Evolutionary conservation across 1,139 yeast species (phyloP).

Genomic region (Pichia sp.): DNA sequence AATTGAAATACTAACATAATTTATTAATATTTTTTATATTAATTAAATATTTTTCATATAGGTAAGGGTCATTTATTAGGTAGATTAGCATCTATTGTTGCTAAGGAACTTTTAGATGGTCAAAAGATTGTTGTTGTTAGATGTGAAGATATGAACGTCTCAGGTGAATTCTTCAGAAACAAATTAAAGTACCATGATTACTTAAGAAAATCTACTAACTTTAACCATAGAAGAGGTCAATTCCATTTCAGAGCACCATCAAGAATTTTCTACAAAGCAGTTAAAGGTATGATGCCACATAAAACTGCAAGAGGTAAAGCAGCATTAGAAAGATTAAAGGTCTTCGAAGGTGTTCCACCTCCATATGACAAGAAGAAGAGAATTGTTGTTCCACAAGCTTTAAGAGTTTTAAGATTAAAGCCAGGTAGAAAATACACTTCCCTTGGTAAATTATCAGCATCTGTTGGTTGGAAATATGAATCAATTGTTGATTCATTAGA

Average conservation of each 20-base stretch:
- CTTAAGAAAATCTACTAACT: constrained; percentile 98
- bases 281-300: constrained; percentile 99
- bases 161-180: constrained; percentile 99
- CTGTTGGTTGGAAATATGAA: constrained; percentile 99
- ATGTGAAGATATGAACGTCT: constrained; percentile 96
- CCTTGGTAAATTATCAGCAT: constrained; percentile 90
- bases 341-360: constrained; percentile 99
- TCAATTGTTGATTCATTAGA: constrained; percentile 95
- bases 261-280: constrained; percentile 98
- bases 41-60: constrained; percentile 22
- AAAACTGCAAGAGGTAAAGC: constrained; percentile 99
- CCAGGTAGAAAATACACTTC: constrained; percentile 99
- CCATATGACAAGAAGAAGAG: constrained; percentile 99
- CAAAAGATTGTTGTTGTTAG: constrained; percentile 97
- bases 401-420: constrained; percentile 98
- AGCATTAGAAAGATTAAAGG: constrained; percentile 99
- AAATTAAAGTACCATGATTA: constrained; percentile 99
- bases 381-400: constrained; percentile 99
- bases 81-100: constrained; percentile 98
- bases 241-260: constrained; percentile 99
- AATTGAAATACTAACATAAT: constrained; percentile 10
- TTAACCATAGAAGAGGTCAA: constrained; percentile 98
- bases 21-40: too few relatives aligned
- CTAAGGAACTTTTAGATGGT: constrained; percentile 97
- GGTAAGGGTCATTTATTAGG: constrained; percentile 99